Percentiles rank a stretch among this genome's conserved stretches.
These are phyloP conservation scores for Dysphania ambrosioides DNA, from an alignment of 148 eudicot genomes.

Conservation along the genomic window DNA sequence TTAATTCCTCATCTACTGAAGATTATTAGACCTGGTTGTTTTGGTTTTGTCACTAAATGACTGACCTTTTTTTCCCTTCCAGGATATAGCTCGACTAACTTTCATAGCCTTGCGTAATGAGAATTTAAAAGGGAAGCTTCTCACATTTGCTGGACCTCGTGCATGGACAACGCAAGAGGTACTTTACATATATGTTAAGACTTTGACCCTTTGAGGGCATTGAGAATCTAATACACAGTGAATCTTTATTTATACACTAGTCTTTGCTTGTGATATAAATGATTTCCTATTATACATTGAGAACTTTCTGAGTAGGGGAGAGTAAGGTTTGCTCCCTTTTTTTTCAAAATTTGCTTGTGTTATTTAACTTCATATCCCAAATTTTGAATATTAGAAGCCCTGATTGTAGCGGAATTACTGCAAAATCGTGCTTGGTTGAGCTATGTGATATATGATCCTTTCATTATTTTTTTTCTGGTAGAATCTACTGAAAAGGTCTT, in stretches of 20 bases:
- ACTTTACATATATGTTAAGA: neutral
- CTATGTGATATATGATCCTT: neutral
- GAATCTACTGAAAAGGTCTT: constrained; percentile 7
- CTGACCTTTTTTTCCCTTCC: constrained; percentile 29
- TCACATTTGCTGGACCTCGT: constrained; percentile 99
- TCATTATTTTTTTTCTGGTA: neutral
- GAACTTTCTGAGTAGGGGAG: neutral
- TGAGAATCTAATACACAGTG: neutral
- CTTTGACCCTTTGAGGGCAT: constrained; percentile 4
- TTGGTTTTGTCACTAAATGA: constrained; percentile 3
- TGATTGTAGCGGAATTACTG: neutral
- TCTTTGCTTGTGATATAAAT: neutral
- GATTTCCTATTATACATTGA: neutral
- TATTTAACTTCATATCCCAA: neutral
- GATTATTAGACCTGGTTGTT: constrained; percentile 1
- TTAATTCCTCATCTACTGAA: neutral
- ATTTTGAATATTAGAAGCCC: neutral
- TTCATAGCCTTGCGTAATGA: constrained; percentile 93
- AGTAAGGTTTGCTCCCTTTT: neutral
- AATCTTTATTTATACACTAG: neutral
- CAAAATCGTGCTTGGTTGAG: neutral
- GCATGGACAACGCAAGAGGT: constrained; percentile 99
- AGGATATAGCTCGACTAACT: constrained; percentile 97
- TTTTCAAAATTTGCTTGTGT: neutral
- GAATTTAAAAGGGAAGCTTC: constrained; percentile 69